Conservation (phyloP, 148 eudicot species). For the Mesembryanthemum crystallinum region DNA sequence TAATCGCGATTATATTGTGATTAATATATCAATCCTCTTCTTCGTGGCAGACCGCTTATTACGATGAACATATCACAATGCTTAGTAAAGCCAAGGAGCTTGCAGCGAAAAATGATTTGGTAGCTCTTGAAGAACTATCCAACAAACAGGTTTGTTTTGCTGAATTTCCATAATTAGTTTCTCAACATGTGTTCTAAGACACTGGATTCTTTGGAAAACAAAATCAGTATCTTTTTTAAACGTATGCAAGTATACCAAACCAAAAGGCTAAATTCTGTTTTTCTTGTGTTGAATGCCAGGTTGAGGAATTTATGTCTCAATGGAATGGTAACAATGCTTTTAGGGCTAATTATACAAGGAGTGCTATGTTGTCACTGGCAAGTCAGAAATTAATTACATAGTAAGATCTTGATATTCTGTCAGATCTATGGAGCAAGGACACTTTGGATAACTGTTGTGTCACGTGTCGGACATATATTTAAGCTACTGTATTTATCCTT, state of each 20-base stretch:
- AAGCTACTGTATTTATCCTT: no score
- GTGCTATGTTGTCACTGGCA: neutral
- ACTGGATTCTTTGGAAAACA: no score
- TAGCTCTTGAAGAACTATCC: slow-evolving; percentile 9
- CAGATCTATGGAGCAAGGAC: no score
- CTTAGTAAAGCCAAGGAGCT: neutral
- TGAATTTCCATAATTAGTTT: no score
- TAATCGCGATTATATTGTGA: no score
- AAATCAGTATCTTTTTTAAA: no score
- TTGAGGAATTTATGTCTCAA: neutral
- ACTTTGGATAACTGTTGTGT: no score
- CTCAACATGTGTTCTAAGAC: no score
- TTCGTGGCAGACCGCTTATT: slow-evolving; percentile 1
- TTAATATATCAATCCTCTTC: neutral
- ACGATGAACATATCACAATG: neutral
- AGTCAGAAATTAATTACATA: neutral
- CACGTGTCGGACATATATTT: no score
- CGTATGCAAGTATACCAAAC: neutral
- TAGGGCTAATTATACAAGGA: neutral
- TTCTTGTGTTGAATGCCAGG: neutral
- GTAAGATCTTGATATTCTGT: no score
- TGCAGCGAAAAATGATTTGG: slow-evolving; percentile 5
- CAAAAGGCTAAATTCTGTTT: neutral
- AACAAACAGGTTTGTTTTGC: neutral
- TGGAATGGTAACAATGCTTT: neutral